Evolutionary conservation across 1,284 basidiomycete genomes (phyloP).

Genomic region (Cerioporus squamosus): DNA sequence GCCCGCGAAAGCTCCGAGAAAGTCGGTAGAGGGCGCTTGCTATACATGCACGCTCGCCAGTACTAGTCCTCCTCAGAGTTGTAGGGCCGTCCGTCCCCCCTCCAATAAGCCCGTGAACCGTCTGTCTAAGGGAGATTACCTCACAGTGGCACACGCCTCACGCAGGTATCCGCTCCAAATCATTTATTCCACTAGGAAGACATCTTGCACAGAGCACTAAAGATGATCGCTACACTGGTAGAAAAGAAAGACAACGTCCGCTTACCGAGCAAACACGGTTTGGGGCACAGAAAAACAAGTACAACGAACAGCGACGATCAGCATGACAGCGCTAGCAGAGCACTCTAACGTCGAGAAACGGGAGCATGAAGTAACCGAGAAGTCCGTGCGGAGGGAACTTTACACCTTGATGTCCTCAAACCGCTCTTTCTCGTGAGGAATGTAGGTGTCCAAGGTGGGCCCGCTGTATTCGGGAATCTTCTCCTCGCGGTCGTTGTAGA

Average conservation of each 20-base stretch:
- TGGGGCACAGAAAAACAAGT: neutral
- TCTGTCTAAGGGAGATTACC: no score
- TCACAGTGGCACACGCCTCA: no score
- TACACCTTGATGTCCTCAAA: constrained; percentile 35
- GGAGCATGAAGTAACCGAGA: neutral
- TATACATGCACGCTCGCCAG: no score
- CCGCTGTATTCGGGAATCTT: constrained; percentile 30
- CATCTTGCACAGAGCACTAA: constrained; percentile 12
- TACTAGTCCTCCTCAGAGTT: no score
- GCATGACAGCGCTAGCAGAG: constrained; percentile 3
- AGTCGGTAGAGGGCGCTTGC: neutral
- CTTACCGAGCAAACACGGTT: constrained; percentile 13
- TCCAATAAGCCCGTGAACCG: no score
- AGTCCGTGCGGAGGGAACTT: neutral
- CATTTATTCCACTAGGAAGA: constrained; percentile 10
- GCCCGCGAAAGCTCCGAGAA: neutral
- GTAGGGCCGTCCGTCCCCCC: no score
- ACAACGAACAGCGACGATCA: neutral
- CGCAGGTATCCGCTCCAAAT: constrained; percentile 6
- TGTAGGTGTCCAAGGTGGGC: constrained; percentile 30
- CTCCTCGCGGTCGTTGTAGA: constrained; percentile 38
- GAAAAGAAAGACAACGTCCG: constrained; percentile 6
- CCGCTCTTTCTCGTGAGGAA: constrained; percentile 37
- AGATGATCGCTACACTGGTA: constrained; percentile 8
- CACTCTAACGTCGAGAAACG: neutral